phyloP scores from a whole-genome alignment of 164 flowering plant species.

The Berberis vulgaris region DNA sequence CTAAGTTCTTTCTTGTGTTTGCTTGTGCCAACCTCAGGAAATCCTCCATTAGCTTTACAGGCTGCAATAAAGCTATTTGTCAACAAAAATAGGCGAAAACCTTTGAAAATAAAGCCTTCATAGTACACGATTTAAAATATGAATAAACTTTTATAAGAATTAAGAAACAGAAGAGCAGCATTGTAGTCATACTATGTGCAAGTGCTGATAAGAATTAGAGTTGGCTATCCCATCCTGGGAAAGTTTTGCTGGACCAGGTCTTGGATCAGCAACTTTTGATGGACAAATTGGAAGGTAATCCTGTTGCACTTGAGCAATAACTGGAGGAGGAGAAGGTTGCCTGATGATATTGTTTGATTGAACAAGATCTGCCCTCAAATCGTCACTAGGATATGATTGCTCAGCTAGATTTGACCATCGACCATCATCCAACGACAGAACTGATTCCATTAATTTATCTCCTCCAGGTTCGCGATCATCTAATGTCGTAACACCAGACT shows the following conservation, averaged over 20 bases:
- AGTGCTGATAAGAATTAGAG: conserved; percentile 56
- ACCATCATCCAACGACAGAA: conserved; percentile 91
- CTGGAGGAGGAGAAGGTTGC: conserved; percentile 93
- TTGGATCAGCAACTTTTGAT: conserved; percentile 93
- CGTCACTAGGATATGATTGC: conserved; percentile 17
- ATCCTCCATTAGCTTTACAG: conserved; percentile 77
- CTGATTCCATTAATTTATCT: conserved; percentile 54
- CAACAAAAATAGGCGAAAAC: too few relatives aligned
- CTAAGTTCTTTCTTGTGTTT: conserved; percentile 76
- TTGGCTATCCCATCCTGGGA: conserved; percentile 31
- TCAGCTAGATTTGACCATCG: conserved; percentile 52
- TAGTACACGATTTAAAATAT: too few relatives aligned
- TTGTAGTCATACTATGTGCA: conserved; percentile 60
- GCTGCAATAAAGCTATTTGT: conserved; percentile 27
- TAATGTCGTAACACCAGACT: conserved; percentile 21
- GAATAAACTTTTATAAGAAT: background rate
- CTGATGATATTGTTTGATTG: conserved; percentile 32
- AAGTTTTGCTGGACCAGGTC: conserved; percentile 78
- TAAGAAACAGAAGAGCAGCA: background rate
- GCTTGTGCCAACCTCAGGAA: conserved; percentile 71
- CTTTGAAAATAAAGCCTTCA: too few relatives aligned
- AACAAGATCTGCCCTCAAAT: conserved; percentile 29
- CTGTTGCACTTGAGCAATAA: conserved; percentile 71
- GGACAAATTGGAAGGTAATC: conserved; percentile 56
- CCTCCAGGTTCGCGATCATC: conserved; percentile 34